A percentile compares a stretch with the other conserved stretches of the same genome.
phyloP scores from a whole-genome alignment of 257 asterid genomes.

The Cynanchum wilfordii region DNA sequence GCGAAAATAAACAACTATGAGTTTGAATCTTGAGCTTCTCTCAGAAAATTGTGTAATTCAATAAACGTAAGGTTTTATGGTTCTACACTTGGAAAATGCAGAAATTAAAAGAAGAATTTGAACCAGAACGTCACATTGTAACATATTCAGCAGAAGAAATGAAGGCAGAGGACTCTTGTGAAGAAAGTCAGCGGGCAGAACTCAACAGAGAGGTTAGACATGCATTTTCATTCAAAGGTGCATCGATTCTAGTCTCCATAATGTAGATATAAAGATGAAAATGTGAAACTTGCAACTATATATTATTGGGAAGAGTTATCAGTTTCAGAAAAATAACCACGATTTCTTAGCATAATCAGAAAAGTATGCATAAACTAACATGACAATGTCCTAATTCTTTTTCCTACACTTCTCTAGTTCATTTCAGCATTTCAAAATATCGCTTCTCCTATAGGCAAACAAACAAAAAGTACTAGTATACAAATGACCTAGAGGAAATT shows the following conservation, averaged over 20 bases:
- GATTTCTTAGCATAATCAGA: neutral
- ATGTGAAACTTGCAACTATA: neutral
- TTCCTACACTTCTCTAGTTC: neutral
- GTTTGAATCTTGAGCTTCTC: neutral
- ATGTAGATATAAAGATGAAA: neutral
- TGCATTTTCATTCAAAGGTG: neutral
- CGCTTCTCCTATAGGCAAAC: neutral
- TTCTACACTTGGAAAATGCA: constrained; percentile 7
- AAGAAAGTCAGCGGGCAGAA: constrained; percentile 17
- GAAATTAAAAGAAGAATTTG: constrained; percentile 9
- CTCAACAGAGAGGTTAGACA: constrained; percentile 16
- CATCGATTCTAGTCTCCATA: neutral
- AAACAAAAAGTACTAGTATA: neutral
- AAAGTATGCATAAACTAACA: constrained; percentile 4
- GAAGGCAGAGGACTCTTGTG: constrained; percentile 10
- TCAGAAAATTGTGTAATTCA: neutral
- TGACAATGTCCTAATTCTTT: neutral
- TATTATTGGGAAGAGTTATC: neutral
- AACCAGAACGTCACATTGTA: constrained; percentile 5
- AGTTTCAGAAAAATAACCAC: neutral
- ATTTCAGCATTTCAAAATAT: neutral
- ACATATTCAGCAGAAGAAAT: constrained; percentile 22
- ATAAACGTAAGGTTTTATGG: constrained; percentile 1
- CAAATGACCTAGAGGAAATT: neutral
- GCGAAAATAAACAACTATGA: neutral